These are phyloP conservation scores for Russula brevipes DNA, from an alignment of 768 basidiomycete genomes.

Conservation along the genomic window DNA sequence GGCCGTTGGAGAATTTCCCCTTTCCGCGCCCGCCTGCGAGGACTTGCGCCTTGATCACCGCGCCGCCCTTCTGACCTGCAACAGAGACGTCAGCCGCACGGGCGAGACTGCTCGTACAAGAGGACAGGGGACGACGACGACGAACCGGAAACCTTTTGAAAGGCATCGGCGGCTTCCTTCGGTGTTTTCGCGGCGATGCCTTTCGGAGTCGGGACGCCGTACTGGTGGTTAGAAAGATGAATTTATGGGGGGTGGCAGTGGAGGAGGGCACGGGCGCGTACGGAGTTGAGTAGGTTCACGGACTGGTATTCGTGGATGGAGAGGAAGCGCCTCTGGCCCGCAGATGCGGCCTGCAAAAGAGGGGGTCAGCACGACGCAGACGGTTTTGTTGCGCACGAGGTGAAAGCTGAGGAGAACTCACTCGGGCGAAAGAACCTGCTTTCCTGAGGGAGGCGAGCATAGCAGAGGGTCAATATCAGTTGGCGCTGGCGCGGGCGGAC, in stretches of 20 bases:
- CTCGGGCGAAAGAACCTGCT: conserved; percentile 60
- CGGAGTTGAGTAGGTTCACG: conserved; percentile 89
- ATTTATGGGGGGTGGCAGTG: background rate
- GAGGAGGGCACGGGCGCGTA: conserved; percentile 35
- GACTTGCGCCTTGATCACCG: conserved; percentile 98
- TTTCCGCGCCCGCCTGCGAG: conserved; percentile 98
- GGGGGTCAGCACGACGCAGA: conserved; percentile 3
- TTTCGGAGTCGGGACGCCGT: conserved; percentile 93
- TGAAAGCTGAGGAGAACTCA: conserved; percentile 32
- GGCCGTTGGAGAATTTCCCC: conserved; percentile 92
- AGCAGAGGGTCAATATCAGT: conserved; percentile 20
- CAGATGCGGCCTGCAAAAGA: conserved; percentile 52
- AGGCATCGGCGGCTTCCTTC: conserved; percentile 84
- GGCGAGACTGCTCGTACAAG: background rate
- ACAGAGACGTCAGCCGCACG: background rate
- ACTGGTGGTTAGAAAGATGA: conserved; percentile 45
- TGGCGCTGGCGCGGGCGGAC: background rate
- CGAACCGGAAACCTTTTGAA: conserved; percentile 75
- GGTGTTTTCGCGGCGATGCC: conserved; percentile 82
- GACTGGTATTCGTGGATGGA: conserved; percentile 99
- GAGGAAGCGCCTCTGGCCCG: conserved; percentile 83
- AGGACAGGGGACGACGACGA: background rate
- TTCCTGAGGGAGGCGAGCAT: conserved; percentile 70
- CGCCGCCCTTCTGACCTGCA: conserved; percentile 62
- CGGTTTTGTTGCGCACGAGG: no score